Evolutionary conservation across 768 basidiomycete species (phyloP).

Genomic region (Tricholoma furcatifolium): DNA sequence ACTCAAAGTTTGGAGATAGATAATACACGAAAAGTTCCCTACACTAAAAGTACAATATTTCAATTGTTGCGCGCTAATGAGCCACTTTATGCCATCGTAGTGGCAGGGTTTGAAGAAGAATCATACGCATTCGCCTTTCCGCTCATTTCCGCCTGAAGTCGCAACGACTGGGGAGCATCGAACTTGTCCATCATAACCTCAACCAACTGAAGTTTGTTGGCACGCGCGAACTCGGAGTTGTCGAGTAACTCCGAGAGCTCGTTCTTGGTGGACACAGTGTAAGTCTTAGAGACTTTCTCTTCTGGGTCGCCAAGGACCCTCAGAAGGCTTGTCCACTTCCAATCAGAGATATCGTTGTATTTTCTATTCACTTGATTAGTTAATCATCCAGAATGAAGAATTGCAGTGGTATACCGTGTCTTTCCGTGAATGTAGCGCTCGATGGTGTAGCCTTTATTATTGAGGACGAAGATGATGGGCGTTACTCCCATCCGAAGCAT

Average conservation of each 20-base stretch:
- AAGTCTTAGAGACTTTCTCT: conserved; percentile 52
- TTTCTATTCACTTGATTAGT: conserved; percentile 37
- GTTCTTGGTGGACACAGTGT: conserved; percentile 62
- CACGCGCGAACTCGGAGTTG: conserved; percentile 55
- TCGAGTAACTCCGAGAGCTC: conserved; percentile 71
- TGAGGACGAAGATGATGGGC: conserved; percentile 84
- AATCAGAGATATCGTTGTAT: conserved; percentile 86
- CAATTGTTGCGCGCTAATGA: neutral
- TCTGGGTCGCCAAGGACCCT: conserved; percentile 54
- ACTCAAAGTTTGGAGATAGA: too few relatives aligned
- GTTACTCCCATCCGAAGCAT: conserved; percentile 73
- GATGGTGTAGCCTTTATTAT: conserved; percentile 85
- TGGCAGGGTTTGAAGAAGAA: conserved; percentile 1
- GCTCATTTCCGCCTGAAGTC: conserved; percentile 54
- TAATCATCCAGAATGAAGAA: neutral
- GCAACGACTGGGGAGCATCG: conserved; percentile 70
- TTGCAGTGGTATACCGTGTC: conserved; percentile 34
- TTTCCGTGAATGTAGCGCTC: conserved; percentile 77
- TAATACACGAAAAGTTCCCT: neutral
- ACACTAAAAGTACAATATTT: neutral
- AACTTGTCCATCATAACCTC: conserved; percentile 74
- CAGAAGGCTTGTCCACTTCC: conserved; percentile 73
- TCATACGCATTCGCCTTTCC: conserved; percentile 48
- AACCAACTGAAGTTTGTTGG: conserved; percentile 73
- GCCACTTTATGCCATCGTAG: neutral